A percentile compares a stretch with the other conserved stretches of the same genome.
phyloP scores from a whole-genome alignment of 2,329 filamentous ascomycete genomes.

The Botrytis squamosa region DNA sequence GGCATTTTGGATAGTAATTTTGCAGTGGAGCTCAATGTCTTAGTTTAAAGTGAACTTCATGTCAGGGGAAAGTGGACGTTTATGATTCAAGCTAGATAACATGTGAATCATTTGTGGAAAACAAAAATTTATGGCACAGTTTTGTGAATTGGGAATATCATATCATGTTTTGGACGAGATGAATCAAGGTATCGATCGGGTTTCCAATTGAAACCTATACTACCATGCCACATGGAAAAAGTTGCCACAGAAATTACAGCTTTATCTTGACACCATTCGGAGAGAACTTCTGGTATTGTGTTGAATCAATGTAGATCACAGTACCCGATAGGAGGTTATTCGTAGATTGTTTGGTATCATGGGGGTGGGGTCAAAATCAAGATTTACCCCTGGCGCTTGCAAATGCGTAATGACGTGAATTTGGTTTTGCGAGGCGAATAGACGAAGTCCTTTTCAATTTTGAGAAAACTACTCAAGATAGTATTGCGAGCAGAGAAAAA shows the following conservation, averaged over 20 bases:
- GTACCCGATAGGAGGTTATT: neutral
- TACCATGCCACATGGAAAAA: neutral
- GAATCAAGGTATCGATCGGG: neutral
- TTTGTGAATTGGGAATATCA: neutral
- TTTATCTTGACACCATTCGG: neutral
- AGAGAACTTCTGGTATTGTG: neutral
- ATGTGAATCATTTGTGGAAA: neutral
- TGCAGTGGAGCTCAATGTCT: neutral
- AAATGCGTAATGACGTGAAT: conserved; percentile 23
- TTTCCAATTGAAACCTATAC: neutral
- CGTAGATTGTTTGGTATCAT: neutral
- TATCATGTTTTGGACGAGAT: neutral
- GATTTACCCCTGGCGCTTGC: conserved; percentile 22
- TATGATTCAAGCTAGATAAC: neutral
- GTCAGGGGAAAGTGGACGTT: neutral
- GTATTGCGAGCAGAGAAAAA: neutral
- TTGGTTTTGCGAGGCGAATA: neutral
- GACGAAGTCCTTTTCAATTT: neutral
- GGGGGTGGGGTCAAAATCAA: conserved; percentile 20
- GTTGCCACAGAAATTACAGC: neutral
- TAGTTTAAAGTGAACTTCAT: neutral
- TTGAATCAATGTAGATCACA: neutral
- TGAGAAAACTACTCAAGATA: neutral
- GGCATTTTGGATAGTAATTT: conserved; percentile 20
- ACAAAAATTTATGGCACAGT: neutral